These are phyloP conservation scores for Chytriomyces sp. DNA, from an alignment of 192 early-diverging fungal genomes.

Conservation along the genomic window DNA sequence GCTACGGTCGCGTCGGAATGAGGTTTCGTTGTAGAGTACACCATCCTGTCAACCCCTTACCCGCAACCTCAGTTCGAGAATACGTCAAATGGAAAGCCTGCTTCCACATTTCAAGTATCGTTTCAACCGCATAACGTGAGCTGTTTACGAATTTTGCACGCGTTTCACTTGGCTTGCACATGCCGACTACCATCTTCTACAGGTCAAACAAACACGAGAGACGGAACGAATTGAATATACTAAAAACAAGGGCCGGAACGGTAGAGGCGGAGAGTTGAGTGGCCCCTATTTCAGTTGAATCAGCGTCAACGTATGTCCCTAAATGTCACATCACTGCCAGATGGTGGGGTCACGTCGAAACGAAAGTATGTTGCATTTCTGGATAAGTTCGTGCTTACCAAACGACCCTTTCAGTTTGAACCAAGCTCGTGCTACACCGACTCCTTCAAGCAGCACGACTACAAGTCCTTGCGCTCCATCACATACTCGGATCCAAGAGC, in stretches of 20 bases:
- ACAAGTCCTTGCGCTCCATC: slow-evolving; percentile 17
- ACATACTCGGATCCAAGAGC: background rate
- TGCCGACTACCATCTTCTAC: background rate
- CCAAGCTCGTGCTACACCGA: slow-evolving; percentile 40
- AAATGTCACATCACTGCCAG: background rate
- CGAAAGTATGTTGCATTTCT: background rate
- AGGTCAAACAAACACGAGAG: slow-evolving; percentile 32
- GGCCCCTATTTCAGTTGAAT: background rate
- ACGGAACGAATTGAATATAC: slow-evolving; percentile 42
- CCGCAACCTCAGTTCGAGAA: no score
- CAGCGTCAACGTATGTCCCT: no score
- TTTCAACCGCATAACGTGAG: slow-evolving; percentile 31
- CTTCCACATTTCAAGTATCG: slow-evolving; percentile 32
- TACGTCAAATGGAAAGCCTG: background rate
- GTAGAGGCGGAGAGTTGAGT: slow-evolving; percentile 41
- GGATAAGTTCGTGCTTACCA: background rate
- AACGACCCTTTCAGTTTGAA: slow-evolving; percentile 16
- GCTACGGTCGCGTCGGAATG: no score
- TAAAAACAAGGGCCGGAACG: slow-evolving; percentile 50
- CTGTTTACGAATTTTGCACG: background rate
- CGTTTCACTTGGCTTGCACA: background rate
- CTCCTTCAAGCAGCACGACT: slow-evolving; percentile 44
- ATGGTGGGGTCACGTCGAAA: slow-evolving; percentile 46
- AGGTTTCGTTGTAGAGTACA: no score
- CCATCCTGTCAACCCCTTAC: background rate